Evolutionary conservation across 2,329 filamentous ascomycete species (phyloP), one percentile per base, ranked within the genome.

Genomic region (Fusarium sp.): DNA sequence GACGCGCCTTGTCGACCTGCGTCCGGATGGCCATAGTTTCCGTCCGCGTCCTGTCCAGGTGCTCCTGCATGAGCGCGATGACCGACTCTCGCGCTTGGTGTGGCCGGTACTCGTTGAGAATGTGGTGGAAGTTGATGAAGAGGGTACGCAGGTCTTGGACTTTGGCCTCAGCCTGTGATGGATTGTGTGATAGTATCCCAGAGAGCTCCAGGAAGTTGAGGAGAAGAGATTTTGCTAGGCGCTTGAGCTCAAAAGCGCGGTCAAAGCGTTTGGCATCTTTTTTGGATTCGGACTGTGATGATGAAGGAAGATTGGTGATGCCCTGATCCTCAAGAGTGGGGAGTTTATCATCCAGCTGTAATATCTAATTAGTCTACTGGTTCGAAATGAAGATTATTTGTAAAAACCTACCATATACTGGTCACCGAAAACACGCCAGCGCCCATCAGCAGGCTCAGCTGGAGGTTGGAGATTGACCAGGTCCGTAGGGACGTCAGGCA

Each of bases 31-130:
- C 87, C 33, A 88, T 84, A 2, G 94, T 93, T 79, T 97, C 94
- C 55, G 86, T 87, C 69, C 86, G 87, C 56, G 90, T 90, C 70
- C 83, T 85, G 71, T 92, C 89, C 30, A 97, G 81, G 74, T 95
- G 91, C 70, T 92, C 90, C 79, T 97, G 92, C 91, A 97, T 94
- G 83, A 95, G 87, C 70, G 90, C 81, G 32, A 97, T 97, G 59
- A 97, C 83, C 28, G 90, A 94, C 81, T 97, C 94, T 44, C 95
- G 83, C 24, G 94, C 94, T 80, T 98, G 95, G 77, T 97, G 94
- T 11, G 94, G 94, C 32, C 95, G 87, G 80, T 97, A 98, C 78
- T 97, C 90, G 78, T 99, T 99, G 69, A 98, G 89, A 54, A 97
- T 86, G 75, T 96, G 93, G 79, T 97, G 94, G 75, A 96, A 91